Conservation (phyloP, 108 stramenopile species). For the Nitzschia palea region DNA sequence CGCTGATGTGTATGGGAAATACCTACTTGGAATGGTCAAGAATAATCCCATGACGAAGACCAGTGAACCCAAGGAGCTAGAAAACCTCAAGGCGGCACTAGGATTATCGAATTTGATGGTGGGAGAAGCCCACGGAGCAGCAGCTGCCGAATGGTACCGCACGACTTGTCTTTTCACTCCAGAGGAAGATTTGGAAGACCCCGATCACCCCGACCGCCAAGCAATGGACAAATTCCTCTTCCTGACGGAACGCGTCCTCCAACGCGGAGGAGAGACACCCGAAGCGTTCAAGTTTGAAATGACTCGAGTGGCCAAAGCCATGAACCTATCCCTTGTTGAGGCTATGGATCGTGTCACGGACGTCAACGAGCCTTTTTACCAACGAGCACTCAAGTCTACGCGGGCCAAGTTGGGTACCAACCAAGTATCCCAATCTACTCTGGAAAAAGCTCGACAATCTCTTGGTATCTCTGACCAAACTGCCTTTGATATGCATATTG, state of each 20-base stretch:
- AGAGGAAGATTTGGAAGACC: constrained; percentile 78
- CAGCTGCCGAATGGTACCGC: constrained; percentile 64
- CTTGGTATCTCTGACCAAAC: constrained; percentile 72
- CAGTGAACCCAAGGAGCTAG: constrained; percentile 74
- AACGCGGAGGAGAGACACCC: constrained; percentile 68
- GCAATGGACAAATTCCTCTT: constrained; percentile 82
- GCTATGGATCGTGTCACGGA: constrained; percentile 59
- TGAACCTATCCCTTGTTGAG: constrained; percentile 42
- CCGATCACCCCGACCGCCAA: constrained; percentile 67
- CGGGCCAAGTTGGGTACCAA: constrained; percentile 70
- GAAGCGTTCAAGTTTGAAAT: constrained; percentile 86
- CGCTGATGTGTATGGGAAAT: constrained; percentile 60
- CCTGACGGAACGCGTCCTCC: constrained; percentile 73
- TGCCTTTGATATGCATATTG: constrained; percentile 71
- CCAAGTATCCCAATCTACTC: constrained; percentile 67
- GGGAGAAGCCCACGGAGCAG: constrained; percentile 81
- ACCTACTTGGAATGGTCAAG: constrained; percentile 80
- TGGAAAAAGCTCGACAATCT: constrained; percentile 66
- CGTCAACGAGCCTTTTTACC: constrained; percentile 81
- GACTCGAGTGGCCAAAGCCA: constrained; percentile 66
- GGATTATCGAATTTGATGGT: constrained; percentile 64
- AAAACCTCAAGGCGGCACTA: constrained; percentile 44
- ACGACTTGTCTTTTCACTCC: constrained; percentile 62
- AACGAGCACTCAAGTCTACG: constrained; percentile 68
- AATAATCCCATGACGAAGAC: constrained; percentile 60